phyloP scores from a whole-genome alignment of 2,329 filamentous ascomycete genomes.

The Hymenoscyphus occultus region DNA sequence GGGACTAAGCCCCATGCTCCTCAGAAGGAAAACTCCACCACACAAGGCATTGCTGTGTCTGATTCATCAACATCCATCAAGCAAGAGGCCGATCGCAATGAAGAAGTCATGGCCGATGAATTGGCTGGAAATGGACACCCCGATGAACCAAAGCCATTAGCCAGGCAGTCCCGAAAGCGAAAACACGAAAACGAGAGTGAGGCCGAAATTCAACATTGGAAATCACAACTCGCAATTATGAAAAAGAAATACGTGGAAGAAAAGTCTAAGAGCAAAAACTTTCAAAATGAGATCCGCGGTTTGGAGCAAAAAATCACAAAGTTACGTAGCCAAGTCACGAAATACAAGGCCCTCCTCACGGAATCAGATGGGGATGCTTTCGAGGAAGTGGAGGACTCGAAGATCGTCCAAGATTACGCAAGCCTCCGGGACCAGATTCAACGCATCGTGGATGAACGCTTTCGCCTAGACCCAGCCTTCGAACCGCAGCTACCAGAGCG shows the following conservation, averaged over 20 bases:
- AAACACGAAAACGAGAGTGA: no score
- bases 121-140: no score
- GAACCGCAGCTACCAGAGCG: conserved; percentile 1
- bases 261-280: not conserved
- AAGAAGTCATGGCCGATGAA: no score
- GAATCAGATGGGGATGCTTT: not conserved
- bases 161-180: no score
- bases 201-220: not conserved
- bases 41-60: no score
- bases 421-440: conserved; percentile 9
- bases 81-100: no score
- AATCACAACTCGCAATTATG: not conserved
- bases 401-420: not conserved
- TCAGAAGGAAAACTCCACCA: no score
- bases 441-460: conserved; percentile 4
- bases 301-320: not conserved
- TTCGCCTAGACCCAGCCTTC: not conserved
- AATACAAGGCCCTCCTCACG: not conserved
- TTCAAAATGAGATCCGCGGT: not conserved
- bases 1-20: no score
- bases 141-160: no score
- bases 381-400: not conserved
- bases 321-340: not conserved
- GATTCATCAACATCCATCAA: no score
- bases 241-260: not conserved